Conservation (phyloP, 2,329 filamentous ascomycete genomes). For the Aspergillus uvarum region DNA sequence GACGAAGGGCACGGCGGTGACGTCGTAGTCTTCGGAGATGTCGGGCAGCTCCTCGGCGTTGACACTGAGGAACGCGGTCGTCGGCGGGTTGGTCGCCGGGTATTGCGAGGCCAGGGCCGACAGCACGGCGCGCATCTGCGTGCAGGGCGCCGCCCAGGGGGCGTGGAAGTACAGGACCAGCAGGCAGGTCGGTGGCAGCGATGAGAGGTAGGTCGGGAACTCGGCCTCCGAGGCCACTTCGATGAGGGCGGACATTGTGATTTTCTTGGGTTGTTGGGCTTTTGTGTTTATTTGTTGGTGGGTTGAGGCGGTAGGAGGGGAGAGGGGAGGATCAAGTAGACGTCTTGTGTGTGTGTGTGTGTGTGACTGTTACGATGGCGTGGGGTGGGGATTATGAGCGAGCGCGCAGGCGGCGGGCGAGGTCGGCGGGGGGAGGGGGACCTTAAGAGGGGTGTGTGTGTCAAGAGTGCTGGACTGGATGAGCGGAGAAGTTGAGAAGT, state of each 20-base stretch:
- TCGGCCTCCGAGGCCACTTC: conserved; percentile 72
- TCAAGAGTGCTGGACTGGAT: neutral
- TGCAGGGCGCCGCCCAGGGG: conserved; percentile 93
- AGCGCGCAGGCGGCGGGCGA: neutral
- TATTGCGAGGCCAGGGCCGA: conserved; percentile 84
- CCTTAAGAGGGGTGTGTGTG: too few relatives aligned
- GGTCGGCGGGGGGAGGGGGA: neutral
- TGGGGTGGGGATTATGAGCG: neutral
- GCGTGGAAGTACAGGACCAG: conserved; percentile 92
- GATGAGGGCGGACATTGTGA: conserved; percentile 69
- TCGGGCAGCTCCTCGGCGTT: conserved; percentile 94
- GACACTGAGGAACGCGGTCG: conserved; percentile 81
- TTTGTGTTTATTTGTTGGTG: neutral
- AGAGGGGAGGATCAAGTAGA: neutral
- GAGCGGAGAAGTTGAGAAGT: neutral
- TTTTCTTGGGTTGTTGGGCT: neutral
- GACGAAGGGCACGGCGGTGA: conserved; percentile 90
- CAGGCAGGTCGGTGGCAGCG: conserved; percentile 68
- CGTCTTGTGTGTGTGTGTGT: neutral
- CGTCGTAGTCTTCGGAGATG: conserved; percentile 87
- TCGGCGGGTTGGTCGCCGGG: conserved; percentile 63
- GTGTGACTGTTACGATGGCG: neutral
- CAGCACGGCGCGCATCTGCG: conserved; percentile 88
- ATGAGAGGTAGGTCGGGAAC: conserved; percentile 68
- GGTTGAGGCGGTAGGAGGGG: neutral